Base-by-base conservation (phyloP, 2,329 filamentous ascomycete species). In the Lasiodiplodia hormozganensis region DNA sequence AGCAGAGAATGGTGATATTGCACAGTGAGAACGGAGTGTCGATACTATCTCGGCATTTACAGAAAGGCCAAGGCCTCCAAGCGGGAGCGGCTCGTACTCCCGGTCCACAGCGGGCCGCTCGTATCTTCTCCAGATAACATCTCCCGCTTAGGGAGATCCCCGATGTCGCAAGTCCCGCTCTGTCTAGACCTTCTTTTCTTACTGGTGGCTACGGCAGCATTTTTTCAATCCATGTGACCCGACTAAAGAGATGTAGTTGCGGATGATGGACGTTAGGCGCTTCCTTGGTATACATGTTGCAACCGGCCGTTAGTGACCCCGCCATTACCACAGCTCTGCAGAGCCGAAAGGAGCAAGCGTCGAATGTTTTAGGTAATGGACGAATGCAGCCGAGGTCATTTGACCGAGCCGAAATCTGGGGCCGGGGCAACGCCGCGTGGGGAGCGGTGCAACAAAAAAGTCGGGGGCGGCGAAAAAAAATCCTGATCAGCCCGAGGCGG, bases 61-160 rank as follows among this genome's bases (percentile, higher is more conserved):
- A 34, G 7, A 47, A 47, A 47, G 7, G 18, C 6, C n/a, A 47
- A 47, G 43, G 43, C 43, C 43, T 51, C 28, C 58, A 47, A 47
- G 21, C 54, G 54, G 54, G 31, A 51, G 18, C 58, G 25, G 43
- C 58, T 62, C 40, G 25, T 16, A 62, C 47, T 47, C 38, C 23
- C 25, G 38, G 21, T 36, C 43, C 58, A 23, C 40, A 5, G 25
- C 58, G 40, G 58, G 58, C 58, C 58, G 43, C 34, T 62, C 58
- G 58, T 51, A 16, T 51, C 21, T 51, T 43, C 16, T 36, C 16
- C 58, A n/a, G 14, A n/a, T 49, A 18, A 16, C 40, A 6, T 31
- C 2, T 43, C 31, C 16, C 56, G 21, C 21, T 12, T 28, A 57
- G 25, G 34, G 2, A 21, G 18, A 31, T 58, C 10, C 21, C n/a